Conservation (phyloP, 139 green algal species). For the Tetraselmis striata region DNA sequence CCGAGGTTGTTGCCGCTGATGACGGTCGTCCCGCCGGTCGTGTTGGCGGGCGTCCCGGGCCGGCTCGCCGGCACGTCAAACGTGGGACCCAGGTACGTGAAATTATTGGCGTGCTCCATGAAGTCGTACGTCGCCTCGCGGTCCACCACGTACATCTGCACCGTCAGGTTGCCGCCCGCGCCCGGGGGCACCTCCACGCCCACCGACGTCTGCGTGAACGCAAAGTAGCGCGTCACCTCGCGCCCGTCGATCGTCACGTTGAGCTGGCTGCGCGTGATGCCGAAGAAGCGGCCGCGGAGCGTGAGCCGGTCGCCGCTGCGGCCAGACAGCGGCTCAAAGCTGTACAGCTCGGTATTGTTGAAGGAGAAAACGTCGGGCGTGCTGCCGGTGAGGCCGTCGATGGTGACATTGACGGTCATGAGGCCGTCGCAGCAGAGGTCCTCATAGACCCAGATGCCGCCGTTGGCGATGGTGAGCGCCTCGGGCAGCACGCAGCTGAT, state of each 20-base stretch:
- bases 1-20: slow-evolving; percentile 1
- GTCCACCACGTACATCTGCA: not conserved
- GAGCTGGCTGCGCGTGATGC: not conserved
- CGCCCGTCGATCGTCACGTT: not conserved
- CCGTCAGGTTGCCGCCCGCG: not conserved
- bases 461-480: slow-evolving; percentile 14
- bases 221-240: not conserved
- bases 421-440: slow-evolving; percentile 12
- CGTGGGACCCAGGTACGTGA: slow-evolving; percentile 1
- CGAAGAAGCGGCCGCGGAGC: not conserved
- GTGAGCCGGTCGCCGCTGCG: not conserved
- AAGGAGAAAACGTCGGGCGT: not conserved
- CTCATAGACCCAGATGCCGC: not conserved
- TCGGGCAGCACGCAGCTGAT: slow-evolving; percentile 4
- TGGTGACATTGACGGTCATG: not conserved
- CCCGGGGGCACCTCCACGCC: not conserved
- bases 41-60: not conserved
- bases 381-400: not conserved
- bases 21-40: not conserved
- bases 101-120: not conserved
- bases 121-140: slow-evolving; percentile 3
- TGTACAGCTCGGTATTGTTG: not conserved
- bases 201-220: not conserved
- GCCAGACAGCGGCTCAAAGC: not conserved
- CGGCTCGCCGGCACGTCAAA: not conserved